Base-by-base conservation (phyloP, 805 yeast genomes). In the Cyberlindnera maclurae region DNA sequence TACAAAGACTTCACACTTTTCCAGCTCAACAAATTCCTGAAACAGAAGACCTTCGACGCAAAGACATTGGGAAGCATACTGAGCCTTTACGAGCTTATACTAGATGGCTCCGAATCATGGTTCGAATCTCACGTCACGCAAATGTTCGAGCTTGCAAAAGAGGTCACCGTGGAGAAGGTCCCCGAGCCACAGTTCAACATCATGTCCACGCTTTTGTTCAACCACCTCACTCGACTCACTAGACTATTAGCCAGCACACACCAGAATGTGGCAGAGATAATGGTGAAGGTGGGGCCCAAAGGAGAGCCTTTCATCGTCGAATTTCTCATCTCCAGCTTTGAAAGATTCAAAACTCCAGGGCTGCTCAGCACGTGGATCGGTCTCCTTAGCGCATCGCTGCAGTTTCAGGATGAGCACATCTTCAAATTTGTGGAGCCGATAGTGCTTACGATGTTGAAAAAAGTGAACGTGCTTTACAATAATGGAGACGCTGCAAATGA, bases 61-160 rank as follows among this genome's bases (percentile, higher is more conserved):
- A 54, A 58, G 37, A 60, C 76, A 40, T 63, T 67, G 6, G 62
- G 67, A 26, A 57, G 65, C 15, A 60, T 72, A 1, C 58, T 82
- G 31, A 62, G 66, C 4, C 48, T 81, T 2, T 46, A 71, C 20
- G 70, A 65, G 31, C 41, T 65, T 1, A 51, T 82, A 17, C 47
- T 79, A 1, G 75, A 73, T 46, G 88, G 86, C 0, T 63, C 70
- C 12, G 89, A 82, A 47, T 37, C 62, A 0, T 68, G 74, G 38
- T 78, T 80, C 40, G 64, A 63, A 7, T 59, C 58, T 1, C 65
- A 65, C 31, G 67, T 77, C 26, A 57, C 64, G n/a, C 44, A 56
- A 7, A 48, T 75, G 20, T 57, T 77, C 13, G 61, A 63, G 17
- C 43, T 62, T 38, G 58, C 68, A 3, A 52, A 58, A 13, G 55